A percentile compares a stretch with the other conserved stretches of the same genome.
Evolutionary conservation across 257 asterid species (phyloP).

Genomic region (Datura wrightii): DNA sequence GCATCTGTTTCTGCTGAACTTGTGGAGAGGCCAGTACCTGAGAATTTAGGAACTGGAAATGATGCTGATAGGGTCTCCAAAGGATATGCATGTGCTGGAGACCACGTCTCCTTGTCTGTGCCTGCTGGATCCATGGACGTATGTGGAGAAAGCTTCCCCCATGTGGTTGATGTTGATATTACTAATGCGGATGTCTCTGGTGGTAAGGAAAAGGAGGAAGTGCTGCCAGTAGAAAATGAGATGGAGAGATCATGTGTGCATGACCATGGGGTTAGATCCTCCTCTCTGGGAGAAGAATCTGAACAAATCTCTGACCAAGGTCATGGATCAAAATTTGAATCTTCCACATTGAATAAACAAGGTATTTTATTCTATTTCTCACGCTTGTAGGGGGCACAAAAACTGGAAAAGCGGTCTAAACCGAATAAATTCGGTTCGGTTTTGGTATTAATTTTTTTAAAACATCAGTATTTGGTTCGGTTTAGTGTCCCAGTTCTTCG

Average conservation of each 20-base stretch:
- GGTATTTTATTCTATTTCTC: conserved; percentile 43
- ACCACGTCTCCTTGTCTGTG: conserved; percentile 38
- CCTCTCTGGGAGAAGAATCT: background rate
- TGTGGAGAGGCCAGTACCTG: conserved; percentile 43
- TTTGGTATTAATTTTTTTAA: too few relatives aligned
- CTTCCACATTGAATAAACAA: conserved; percentile 37
- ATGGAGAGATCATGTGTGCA: conserved; percentile 22
- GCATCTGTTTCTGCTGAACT: conserved; percentile 39
- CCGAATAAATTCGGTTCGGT: too few relatives aligned
- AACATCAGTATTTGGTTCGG: too few relatives aligned
- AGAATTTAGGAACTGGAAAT: conserved; percentile 42
- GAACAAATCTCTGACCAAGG: conserved; percentile 35
- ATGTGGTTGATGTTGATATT: conserved; percentile 41
- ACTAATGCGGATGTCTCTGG: conserved; percentile 42
- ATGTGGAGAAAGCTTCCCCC: conserved; percentile 37
- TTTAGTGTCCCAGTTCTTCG: too few relatives aligned
- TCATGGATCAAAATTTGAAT: conserved; percentile 45
- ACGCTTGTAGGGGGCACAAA: too few relatives aligned
- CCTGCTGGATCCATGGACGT: conserved; percentile 46
- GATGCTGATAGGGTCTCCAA: conserved; percentile 37
- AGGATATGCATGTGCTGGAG: conserved; percentile 46
- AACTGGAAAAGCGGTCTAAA: too few relatives aligned
- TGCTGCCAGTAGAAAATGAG: conserved; percentile 36
- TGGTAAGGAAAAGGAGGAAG: conserved; percentile 36
- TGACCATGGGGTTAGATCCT: conserved; percentile 16